A percentile compares a stretch with the other conserved stretches of the same genome.
Evolutionary conservation across 2,329 filamentous ascomycete genomes (phyloP).

Genomic region (Neonectria magnoliae): DNA sequence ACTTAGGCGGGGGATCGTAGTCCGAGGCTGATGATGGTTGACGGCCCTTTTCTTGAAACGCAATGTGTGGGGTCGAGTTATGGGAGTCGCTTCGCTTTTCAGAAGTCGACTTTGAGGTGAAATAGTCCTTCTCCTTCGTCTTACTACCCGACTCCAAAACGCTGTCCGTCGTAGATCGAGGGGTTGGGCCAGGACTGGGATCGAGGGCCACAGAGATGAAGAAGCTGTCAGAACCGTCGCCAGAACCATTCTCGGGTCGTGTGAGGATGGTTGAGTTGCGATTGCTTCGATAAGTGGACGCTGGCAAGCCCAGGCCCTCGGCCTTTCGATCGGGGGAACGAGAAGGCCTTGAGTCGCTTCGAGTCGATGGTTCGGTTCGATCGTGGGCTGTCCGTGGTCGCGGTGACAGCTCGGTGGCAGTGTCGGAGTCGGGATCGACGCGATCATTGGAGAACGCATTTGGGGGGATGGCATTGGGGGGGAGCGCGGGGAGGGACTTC

Average conservation of each 20-base stretch:
- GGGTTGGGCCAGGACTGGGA: constrained; percentile 70
- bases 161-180: constrained; percentile 62
- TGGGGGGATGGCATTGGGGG: constrained; percentile 75
- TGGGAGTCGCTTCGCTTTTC: constrained; percentile 62
- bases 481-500: constrained; percentile 92
- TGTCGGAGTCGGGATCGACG: constrained; percentile 70
- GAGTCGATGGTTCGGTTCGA: constrained; percentile 64
- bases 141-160: constrained; percentile 54
- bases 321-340: constrained; percentile 66
- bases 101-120: constrained; percentile 56
- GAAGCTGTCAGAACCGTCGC: constrained; percentile 73
- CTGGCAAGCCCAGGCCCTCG: constrained; percentile 75
- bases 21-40: constrained; percentile 64
- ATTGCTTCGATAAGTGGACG: constrained; percentile 81
- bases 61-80: constrained; percentile 83
- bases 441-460: constrained; percentile 70
- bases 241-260: constrained; percentile 56
- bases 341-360: constrained; percentile 62
- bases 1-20: constrained; percentile 63
- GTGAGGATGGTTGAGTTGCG: constrained; percentile 75
- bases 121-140: constrained; percentile 69
- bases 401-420: constrained; percentile 75
- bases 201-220: constrained; percentile 82
- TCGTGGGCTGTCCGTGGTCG: constrained; percentile 63
- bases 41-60: constrained; percentile 86